Percentiles rank a stretch among this genome's conserved stretches.
Evolutionary conservation across 305 asterid genomes (phyloP).

Genomic region (Solanum chacoense): DNA sequence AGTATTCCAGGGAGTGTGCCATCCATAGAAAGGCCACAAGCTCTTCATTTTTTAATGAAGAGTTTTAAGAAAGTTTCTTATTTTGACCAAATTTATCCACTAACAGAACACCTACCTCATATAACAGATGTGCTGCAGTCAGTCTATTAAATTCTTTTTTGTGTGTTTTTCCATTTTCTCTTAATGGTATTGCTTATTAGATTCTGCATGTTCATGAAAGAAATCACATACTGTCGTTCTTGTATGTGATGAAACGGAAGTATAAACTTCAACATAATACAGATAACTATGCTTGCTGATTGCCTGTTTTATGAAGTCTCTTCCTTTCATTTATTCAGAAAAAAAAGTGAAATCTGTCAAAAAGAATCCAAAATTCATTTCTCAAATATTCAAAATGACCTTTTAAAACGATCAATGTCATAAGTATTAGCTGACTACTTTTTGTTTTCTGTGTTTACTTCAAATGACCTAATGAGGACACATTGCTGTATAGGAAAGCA

Average conservation of each 20-base stretch:
- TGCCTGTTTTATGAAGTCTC: not conserved
- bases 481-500: conserved; percentile 23
- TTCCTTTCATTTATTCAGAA: not conserved
- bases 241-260: not conserved
- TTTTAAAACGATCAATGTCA: not conserved
- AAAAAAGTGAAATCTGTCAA: not conserved
- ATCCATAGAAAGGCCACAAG: conserved; percentile 24
- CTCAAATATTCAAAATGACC: not conserved
- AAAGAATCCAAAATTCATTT: not conserved
- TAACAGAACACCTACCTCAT: not conserved
- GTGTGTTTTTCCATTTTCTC: not conserved
- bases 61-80: not conserved
- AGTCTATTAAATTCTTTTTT: not conserved
- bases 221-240: not conserved
- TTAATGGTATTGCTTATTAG: not conserved
- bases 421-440: not conserved
- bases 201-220: not conserved
- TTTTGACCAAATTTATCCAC: not conserved
- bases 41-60: conserved; percentile 1
- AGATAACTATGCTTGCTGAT: not conserved
- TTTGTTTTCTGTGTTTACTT: not conserved
- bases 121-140: not conserved
- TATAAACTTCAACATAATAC: not conserved
- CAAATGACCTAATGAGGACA: conserved; percentile 4
- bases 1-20: conserved; percentile 26